Percentiles rank a stretch among this genome's conserved stretches.
Evolutionary conservation across 495 filamentous ascomycete species (phyloP).

Genomic region (Trichoderma virens): DNA sequence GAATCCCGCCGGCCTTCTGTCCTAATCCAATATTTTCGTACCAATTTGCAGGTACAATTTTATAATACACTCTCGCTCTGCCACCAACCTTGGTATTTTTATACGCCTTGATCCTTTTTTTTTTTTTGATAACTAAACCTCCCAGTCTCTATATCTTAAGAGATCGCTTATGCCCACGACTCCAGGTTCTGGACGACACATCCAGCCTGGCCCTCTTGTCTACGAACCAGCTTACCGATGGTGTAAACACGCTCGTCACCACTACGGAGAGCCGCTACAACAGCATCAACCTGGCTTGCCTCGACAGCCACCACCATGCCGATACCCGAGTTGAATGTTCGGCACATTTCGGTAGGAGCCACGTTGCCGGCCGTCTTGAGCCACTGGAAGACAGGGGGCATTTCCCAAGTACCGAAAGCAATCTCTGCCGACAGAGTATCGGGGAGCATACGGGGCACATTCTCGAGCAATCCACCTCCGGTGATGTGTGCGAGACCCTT

Average conservation of each 20-base stretch:
- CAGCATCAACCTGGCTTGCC: slow-evolving; percentile 44
- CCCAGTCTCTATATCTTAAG: not conserved
- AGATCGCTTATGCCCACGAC: slow-evolving; percentile 46
- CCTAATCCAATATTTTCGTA: too few relatives aligned
- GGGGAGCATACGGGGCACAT: slow-evolving; percentile 89
- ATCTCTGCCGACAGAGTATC: slow-evolving; percentile 64
- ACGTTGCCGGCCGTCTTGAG: slow-evolving; percentile 72
- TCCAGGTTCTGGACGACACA: slow-evolving; percentile 65
- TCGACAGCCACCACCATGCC: slow-evolving; percentile 85
- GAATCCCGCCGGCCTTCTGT: too few relatives aligned
- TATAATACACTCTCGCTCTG: too few relatives aligned
- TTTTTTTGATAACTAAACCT: not conserved
- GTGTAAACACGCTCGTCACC: slow-evolving; percentile 69
- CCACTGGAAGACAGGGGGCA: slow-evolving; percentile 76
- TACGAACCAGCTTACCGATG: slow-evolving; percentile 60
- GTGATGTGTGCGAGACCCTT: slow-evolving; percentile 96
- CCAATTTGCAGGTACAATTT: too few relatives aligned
- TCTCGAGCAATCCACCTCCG: slow-evolving; percentile 84
- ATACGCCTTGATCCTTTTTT: not conserved
- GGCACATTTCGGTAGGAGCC: slow-evolving; percentile 64
- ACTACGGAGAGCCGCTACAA: slow-evolving; percentile 44
- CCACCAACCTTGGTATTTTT: slow-evolving; percentile 6
- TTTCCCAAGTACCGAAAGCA: slow-evolving; percentile 61
- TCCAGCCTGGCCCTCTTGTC: slow-evolving; percentile 47
- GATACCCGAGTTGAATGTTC: slow-evolving; percentile 89